These are phyloP conservation scores for Starmerella geochares DNA, from an alignment of 805 yeast species.

Conservation along the genomic window DNA sequence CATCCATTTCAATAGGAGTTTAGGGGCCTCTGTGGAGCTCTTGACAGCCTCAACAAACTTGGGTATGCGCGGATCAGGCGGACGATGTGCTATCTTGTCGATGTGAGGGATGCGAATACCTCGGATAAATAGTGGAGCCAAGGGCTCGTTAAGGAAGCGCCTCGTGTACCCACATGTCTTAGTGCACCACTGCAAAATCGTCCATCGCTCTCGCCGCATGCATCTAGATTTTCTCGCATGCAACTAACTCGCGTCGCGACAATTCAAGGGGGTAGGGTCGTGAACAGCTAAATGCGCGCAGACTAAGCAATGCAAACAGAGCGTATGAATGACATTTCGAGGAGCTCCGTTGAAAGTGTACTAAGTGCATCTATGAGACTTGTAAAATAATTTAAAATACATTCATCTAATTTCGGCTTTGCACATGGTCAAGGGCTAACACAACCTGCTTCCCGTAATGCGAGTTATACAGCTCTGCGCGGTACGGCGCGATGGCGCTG, in stretches of 20 bases:
- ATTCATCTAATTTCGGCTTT: neutral
- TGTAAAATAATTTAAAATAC: neutral
- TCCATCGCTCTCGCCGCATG: conserved; percentile 13
- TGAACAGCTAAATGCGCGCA: no score
- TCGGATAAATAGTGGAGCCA: neutral
- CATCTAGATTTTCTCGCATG: neutral
- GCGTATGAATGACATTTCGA: no score
- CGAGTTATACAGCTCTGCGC: neutral
- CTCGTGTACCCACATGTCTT: conserved; percentile 2
- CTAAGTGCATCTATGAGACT: neutral
- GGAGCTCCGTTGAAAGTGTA: no score
- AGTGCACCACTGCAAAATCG: conserved; percentile 13
- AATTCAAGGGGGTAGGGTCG: neutral
- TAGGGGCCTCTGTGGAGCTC: neutral
- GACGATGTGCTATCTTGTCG: conserved; percentile 7
- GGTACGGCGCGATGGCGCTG: conserved; percentile 14
- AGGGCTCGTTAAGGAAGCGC: neutral
- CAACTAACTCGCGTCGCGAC: neutral
- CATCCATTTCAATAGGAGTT: neutral
- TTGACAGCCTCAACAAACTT: neutral
- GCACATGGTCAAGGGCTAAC: conserved; percentile 1
- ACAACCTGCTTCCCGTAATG: conserved; percentile 11
- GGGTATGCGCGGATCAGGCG: conserved; percentile 7
- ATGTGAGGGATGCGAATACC: conserved; percentile 12
- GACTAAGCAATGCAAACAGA: no score